Evolutionary conservation across 139 green algal genomes (phyloP), one percentile per base, ranked within the genome.

Genomic region (Coelastrella sp.): DNA sequence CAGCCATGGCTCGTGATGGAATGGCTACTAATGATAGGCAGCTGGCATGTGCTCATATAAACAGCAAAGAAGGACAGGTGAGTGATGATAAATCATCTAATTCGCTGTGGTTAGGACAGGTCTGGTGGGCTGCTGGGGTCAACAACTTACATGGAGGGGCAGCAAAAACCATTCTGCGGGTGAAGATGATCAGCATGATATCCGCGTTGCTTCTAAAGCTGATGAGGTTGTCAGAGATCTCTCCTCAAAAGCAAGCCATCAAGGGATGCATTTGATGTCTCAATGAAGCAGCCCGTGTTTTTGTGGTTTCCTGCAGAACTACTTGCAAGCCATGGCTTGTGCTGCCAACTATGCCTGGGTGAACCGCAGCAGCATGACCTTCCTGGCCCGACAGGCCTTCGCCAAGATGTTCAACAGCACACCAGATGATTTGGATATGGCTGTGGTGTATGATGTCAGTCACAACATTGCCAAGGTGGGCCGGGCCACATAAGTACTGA

Each of bases 281-380:
- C 7, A 2, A 15, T 66, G 57, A 15, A 66, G 57, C 57, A 32
- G 57, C 15, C 13, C 13, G 45, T 1, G 1, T 9, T 13, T 0
- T 1, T 57, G 45, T 57, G 45, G 11, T 23, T 63, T 25, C 90
- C 48, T 50, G 32, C 73, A 96, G 87, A 88, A 96, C 89, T 98
- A 98, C 88, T 88, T 98, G n/a, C 88, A 89, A 13, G 94, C 94
- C 66, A 98, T 98, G 95, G 88, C 95, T 0, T 96, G 91, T 88
- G 96, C 96, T 15, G 95, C 96, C 64, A 98, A 98, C 92, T 98
- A 96, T 84, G 96, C 96, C 15, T 98, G 93, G 92, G 95, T 98
- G 30, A 98, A 98, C 92, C 89, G 96, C 48, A 91, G 81, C 51
- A 90, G 89, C 75, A 98, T 98, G 94, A 98, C 95, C 32, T 98